Evolutionary conservation across 2,329 filamentous ascomycete genomes (phyloP).

Genomic region (Stagonosporopsis vannaccii): DNA sequence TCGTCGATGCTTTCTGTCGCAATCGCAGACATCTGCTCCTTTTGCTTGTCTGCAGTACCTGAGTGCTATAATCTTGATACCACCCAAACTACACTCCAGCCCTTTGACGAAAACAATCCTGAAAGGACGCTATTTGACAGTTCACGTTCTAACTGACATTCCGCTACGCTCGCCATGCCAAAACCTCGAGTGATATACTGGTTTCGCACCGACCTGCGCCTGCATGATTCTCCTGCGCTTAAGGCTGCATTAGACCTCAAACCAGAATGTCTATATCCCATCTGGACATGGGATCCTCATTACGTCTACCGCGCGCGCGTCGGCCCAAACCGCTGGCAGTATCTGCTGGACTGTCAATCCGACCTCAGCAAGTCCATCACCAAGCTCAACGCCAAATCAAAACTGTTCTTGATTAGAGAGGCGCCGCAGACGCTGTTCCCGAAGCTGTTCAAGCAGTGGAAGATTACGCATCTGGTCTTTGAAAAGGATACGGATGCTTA

Average conservation of each 20-base stretch:
- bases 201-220: conserved; percentile 79
- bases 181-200: conserved; percentile 73
- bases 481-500: conserved; percentile 82
- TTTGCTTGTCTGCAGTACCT: background rate
- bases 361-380: conserved; percentile 73
- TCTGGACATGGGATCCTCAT: conserved; percentile 83
- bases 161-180: conserved; percentile 24
- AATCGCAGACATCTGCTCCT: background rate
- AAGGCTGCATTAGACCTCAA: conserved; percentile 74
- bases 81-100: background rate
- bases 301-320: conserved; percentile 77
- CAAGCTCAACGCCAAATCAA: conserved; percentile 73
- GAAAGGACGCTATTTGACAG: background rate
- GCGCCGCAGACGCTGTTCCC: conserved; percentile 74
- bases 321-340: conserved; percentile 77
- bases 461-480: conserved; percentile 77
- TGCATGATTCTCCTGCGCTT: conserved; percentile 79
- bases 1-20: conserved; percentile 7
- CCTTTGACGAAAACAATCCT: background rate
- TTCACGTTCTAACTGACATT: background rate
- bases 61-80: background rate
- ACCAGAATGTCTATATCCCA: conserved; percentile 72
- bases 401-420: conserved; percentile 75
- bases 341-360: conserved; percentile 73
- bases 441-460: conserved; percentile 77